These are phyloP conservation scores for Cruciata laevipes DNA, from an alignment of 257 asterid species.

Conservation along the genomic window DNA sequence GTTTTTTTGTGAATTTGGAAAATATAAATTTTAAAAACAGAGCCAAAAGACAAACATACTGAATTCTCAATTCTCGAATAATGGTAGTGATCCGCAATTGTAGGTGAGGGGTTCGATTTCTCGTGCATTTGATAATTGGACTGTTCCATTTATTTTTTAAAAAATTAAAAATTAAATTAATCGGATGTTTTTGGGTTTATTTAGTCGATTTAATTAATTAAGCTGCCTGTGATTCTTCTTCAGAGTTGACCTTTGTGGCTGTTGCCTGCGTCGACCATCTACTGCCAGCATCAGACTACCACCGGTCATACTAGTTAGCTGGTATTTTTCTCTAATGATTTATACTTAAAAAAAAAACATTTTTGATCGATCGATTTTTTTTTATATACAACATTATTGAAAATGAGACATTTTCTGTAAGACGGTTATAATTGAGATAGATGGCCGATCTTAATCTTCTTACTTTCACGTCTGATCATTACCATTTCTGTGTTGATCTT, in stretches of 20 bases:
- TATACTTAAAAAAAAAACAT: too few species aligned
- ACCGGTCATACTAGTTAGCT: background rate
- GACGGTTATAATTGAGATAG: too few species aligned
- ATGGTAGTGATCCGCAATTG: constrained; percentile 28
- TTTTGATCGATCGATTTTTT: too few species aligned
- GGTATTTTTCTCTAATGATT: background rate
- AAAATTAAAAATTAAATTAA: too few species aligned
- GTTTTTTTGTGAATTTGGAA: background rate
- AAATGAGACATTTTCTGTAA: too few species aligned
- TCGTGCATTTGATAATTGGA: constrained; percentile 18
- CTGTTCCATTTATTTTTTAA: background rate
- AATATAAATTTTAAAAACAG: background rate
- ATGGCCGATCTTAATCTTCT: too few species aligned
- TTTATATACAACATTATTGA: too few species aligned
- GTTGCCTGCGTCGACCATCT: background rate
- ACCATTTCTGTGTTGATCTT: too few species aligned
- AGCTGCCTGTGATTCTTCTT: background rate
- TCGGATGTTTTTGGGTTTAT: constrained; percentile 20
- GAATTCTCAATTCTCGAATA: constrained; percentile 25
- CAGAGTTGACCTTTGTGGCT: constrained; percentile 18
- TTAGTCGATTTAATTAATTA: background rate
- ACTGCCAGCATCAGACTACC: background rate
- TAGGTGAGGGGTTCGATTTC: constrained; percentile 23
- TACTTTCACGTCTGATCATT: too few species aligned
- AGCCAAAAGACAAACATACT: constrained; percentile 24